Percentiles rank a stretch among this genome's conserved stretches.
These are phyloP conservation scores for Batrachochytrium dendrobatidis DNA, from an alignment of 371 early-diverging fungal species.

Conservation along the genomic window DNA sequence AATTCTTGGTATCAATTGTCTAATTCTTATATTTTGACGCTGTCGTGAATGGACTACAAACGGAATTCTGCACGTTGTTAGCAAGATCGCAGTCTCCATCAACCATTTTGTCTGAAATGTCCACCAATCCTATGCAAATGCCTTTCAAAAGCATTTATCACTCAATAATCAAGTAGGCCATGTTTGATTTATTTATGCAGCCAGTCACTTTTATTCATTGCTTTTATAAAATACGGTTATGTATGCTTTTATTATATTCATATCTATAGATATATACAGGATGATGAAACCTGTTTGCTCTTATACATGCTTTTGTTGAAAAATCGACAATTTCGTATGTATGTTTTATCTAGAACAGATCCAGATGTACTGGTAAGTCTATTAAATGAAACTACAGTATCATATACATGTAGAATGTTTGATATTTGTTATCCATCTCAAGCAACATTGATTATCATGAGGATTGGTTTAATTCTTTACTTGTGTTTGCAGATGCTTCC, in stretches of 20 bases:
- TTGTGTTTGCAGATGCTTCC: constrained; percentile 50
- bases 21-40: too few relatives aligned
- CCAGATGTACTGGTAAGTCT: constrained; percentile 58
- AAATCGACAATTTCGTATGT: constrained; percentile 61
- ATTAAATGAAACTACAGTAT: not conserved
- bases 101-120: not conserved
- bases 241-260: too few relatives aligned
- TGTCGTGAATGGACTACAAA: too few relatives aligned
- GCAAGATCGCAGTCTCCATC: not conserved
- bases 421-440: not conserved
- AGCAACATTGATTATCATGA: not conserved
- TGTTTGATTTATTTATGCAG: constrained; percentile 16
- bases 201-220: too few relatives aligned
- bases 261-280: constrained; percentile 21
- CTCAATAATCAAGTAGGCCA: not conserved
- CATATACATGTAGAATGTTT: not conserved
- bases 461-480: not conserved
- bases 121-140: constrained; percentile 1
- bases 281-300: constrained; percentile 59
- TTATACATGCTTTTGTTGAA: constrained; percentile 62
- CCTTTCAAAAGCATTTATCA: constrained; percentile 3
- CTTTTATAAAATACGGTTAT: too few relatives aligned
- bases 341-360: constrained; percentile 67
- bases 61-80: too few relatives aligned
- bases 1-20: too few relatives aligned